Evolutionary conservation across 495 filamentous ascomycete species (phyloP).

Genomic region (Xylaria bambusicola): DNA sequence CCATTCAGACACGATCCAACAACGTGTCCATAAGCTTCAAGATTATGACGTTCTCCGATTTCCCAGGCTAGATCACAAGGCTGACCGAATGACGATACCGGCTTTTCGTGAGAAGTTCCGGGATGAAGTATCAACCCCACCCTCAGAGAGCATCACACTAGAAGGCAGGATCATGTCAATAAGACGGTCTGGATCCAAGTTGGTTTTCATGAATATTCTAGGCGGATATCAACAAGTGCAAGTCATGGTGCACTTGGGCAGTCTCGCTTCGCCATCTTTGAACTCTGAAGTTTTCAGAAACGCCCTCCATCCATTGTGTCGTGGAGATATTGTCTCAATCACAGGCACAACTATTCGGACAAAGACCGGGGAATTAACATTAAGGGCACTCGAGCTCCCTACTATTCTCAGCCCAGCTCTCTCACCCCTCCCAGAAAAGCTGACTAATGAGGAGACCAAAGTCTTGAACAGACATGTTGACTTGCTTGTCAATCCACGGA

Average conservation of each 20-base stretch:
- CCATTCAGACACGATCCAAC: slow-evolving; percentile 17
- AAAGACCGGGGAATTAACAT: slow-evolving; percentile 71
- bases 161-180: slow-evolving; percentile 49
- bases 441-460: slow-evolving; percentile 65
- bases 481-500: slow-evolving; percentile 67
- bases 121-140: slow-evolving; percentile 26
- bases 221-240: slow-evolving; percentile 73
- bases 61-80: slow-evolving; percentile 34
- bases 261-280: slow-evolving; percentile 39
- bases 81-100: slow-evolving; percentile 39
- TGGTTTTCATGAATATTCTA: slow-evolving; percentile 80
- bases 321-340: slow-evolving; percentile 43
- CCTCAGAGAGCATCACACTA: slow-evolving; percentile 45
- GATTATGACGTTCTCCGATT: slow-evolving; percentile 42
- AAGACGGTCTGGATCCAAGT: slow-evolving; percentile 58
- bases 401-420: slow-evolving; percentile 73
- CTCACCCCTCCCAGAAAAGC: slow-evolving; percentile 67
- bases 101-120: slow-evolving; percentile 41
- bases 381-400: slow-evolving; percentile 67
- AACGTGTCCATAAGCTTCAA: slow-evolving; percentile 29
- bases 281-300: slow-evolving; percentile 33
- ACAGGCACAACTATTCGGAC: slow-evolving; percentile 74
- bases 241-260: slow-evolving; percentile 66
- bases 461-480: slow-evolving; percentile 76
- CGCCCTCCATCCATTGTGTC: slow-evolving; percentile 26